Evolutionary conservation across 495 filamentous ascomycete species (phyloP), one percentile per base, ranked within the genome.

Genomic region (Evernia prunastri): DNA sequence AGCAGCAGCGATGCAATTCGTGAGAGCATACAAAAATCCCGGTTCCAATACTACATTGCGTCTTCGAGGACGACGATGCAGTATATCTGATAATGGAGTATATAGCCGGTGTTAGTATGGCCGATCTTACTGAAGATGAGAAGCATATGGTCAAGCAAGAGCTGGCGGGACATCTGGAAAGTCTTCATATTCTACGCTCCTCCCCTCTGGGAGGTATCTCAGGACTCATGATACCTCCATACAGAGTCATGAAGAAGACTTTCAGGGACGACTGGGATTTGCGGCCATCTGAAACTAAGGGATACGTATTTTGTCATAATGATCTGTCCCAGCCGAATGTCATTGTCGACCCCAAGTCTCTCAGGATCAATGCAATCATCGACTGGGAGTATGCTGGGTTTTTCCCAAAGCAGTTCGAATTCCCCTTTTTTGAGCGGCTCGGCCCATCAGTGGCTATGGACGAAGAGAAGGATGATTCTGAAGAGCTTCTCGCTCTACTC

Each of bases 401-500:
- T 66, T 76, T 63, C 54, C 71, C 74, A 47, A 35, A 57, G 63
- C 56, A 65, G 43, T 70, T 71, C 39, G 69, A 72, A 56, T 29
- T 27, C 25, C 60, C 51, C 56, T 71, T 69, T 56, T 72, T 68
- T 42, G 57, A 69, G 57, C 45, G 63, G 65, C 62, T 67, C 35
- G 56, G 56, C 39, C 56, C 56, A 37, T 58, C 56, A 40, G 29
- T 27, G 35, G 56, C 56, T 23, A 25, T 58, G 1, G 90, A 96
- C 66, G 90, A 93, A 72, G 91, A 96, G 72, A 92, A 92, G 60
- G 91, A 96, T 70, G 92, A 95, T 72, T 88, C 91, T 70, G 91
- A 92, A 3, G 92, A 96, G 75, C 80, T 96, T 0, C 79, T 96
- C 6, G 92, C 96, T 75, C 92, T 92, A 66, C 81, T 97, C 8